phyloP scores from a whole-genome alignment of 371 early-diverging fungal species.

The Haplosporangium sp. region DNA sequence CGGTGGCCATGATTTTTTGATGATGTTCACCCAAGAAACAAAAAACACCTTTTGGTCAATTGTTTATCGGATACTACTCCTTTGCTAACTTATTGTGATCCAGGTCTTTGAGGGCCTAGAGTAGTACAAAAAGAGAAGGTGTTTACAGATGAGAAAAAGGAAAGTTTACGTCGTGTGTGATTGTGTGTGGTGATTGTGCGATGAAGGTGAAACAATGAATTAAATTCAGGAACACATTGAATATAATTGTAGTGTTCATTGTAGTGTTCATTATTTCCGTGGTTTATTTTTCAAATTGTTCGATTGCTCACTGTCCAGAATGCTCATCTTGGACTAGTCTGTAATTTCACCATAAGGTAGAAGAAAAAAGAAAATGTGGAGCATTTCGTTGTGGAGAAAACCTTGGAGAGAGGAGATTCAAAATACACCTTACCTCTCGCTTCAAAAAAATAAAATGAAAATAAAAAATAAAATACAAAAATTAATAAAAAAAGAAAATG shows the following conservation, averaged over 20 bases:
- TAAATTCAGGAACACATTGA: too few species aligned
- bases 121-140: too few species aligned
- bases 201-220: too few species aligned
- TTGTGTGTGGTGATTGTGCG: too few species aligned
- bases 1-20: not conserved
- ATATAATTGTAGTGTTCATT: too few species aligned
- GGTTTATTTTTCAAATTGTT: not conserved
- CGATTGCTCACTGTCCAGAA: not conserved
- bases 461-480: not conserved
- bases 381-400: constrained; percentile 2
- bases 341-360: not conserved
- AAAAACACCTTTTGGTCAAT: too few species aligned
- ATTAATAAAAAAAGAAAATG: not conserved
- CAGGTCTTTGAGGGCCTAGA: too few species aligned
- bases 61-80: not conserved
- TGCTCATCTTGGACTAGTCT: not conserved
- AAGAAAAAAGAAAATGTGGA: not conserved
- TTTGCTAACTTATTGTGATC: not conserved
- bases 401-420: not conserved
- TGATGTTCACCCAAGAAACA: not conserved
- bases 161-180: too few species aligned
- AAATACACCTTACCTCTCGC: not conserved
- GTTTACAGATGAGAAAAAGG: too few species aligned
- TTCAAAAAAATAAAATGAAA: not conserved
- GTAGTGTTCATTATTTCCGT: not conserved